Evolutionary conservation across 306 rosid species (phyloP).

Genomic region (Prosopis cineraria): DNA sequence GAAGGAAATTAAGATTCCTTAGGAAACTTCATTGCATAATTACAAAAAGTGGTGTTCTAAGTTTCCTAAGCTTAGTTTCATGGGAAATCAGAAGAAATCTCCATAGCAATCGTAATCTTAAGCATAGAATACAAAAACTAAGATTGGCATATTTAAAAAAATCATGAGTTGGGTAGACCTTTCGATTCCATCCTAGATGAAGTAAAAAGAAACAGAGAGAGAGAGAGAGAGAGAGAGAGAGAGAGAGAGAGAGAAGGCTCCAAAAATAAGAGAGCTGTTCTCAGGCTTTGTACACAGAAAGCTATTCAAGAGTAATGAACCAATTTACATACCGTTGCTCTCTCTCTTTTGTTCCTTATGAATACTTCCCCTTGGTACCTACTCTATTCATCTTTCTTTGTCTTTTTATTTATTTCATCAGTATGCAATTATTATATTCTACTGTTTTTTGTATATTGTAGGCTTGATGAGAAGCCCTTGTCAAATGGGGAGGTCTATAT

Average conservation of each 20-base stretch:
- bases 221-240: too few species aligned
- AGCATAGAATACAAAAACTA: background rate
- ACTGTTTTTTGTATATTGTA: constrained; percentile 34
- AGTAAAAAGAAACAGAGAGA: background rate
- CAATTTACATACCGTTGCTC: background rate
- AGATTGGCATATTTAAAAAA: background rate
- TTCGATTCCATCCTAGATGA: background rate
- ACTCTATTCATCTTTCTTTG: constrained; percentile 3
- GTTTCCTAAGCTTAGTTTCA: background rate
- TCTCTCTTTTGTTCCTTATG: background rate
- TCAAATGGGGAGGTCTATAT: constrained; percentile 69
- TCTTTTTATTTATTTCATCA: constrained; percentile 17
- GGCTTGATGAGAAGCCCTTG: constrained; percentile 58
- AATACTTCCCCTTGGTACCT: background rate
- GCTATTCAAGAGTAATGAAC: background rate
- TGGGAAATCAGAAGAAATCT: background rate
- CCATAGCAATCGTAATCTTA: background rate
- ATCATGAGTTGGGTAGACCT: background rate
- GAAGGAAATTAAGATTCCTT: background rate
- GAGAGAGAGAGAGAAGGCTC: too few species aligned
- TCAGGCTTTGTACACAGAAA: background rate
- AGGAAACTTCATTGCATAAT: background rate
- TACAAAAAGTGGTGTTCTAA: background rate
- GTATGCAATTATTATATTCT: constrained; percentile 27
- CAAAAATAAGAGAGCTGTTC: background rate